phyloP scores from a whole-genome alignment of 2,329 filamentous ascomycete genomes.

The Cordyceps fumosorosea region DNA sequence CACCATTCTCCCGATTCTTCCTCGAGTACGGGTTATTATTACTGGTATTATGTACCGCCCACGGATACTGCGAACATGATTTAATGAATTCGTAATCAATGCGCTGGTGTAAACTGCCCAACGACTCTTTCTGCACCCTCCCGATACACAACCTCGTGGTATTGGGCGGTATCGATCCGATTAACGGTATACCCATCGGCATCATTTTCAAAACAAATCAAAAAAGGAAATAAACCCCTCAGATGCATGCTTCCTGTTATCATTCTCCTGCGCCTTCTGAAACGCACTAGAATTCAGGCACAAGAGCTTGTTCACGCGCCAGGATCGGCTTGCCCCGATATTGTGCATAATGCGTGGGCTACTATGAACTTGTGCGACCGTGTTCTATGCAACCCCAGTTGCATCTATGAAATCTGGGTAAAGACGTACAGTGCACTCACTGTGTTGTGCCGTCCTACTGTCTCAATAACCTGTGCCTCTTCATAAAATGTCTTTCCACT shows the following conservation, averaged over 20 bases:
- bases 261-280: conserved; percentile 4
- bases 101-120: too few relatives aligned
- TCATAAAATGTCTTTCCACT: not conserved
- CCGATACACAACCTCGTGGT: too few relatives aligned
- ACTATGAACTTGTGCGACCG: not conserved
- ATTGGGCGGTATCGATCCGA: too few relatives aligned
- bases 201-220: too few relatives aligned
- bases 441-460: not conserved
- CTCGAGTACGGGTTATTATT: not conserved
- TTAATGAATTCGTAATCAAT: too few relatives aligned
- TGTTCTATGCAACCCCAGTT: not conserved
- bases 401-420: not conserved
- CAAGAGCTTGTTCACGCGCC: not conserved
- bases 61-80: too few relatives aligned
- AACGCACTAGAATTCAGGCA: conserved; percentile 8
- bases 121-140: too few relatives aligned
- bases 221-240: not conserved
- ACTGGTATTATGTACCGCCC: too few relatives aligned
- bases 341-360: not conserved
- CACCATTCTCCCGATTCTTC: too few relatives aligned
- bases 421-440: not conserved
- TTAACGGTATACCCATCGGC: too few relatives aligned
- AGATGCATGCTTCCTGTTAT: not conserved
- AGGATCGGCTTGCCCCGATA: not conserved
- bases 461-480: too few relatives aligned